These are phyloP conservation scores for Leptographium flavum DNA, from an alignment of 2,329 filamentous ascomycete species.

Conservation along the genomic window DNA sequence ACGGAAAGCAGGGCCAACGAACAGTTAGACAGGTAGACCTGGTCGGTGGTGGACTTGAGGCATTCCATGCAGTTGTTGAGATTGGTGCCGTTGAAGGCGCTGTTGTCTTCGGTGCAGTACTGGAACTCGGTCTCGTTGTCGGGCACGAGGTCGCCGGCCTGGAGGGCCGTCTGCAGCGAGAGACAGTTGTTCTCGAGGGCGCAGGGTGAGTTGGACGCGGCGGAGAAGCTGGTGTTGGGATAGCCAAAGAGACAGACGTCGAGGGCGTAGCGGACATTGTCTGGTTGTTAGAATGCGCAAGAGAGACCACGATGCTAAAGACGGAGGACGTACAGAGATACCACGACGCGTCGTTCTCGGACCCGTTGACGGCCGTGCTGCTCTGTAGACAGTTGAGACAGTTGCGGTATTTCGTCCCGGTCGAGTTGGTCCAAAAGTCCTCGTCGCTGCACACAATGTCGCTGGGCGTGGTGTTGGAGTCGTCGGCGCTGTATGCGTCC, in stretches of 20 bases:
- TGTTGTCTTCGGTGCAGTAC: conserved; percentile 27
- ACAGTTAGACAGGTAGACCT: conserved; percentile 36
- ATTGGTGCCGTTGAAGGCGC: conserved; percentile 17
- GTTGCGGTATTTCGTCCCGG: conserved; percentile 30
- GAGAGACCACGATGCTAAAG: too few relatives aligned
- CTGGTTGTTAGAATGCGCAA: conserved; percentile 14
- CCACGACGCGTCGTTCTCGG: conserved; percentile 28
- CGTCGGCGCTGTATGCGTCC: conserved; percentile 19
- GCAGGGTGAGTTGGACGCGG: conserved; percentile 27
- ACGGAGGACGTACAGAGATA: conserved; percentile 26
- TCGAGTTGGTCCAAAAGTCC: conserved; percentile 21
- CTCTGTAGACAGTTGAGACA: conserved; percentile 32
- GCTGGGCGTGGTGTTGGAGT: conserved; percentile 26
- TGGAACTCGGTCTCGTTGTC: conserved; percentile 17
- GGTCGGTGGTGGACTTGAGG: conserved; percentile 23
- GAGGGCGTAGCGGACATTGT: conserved; percentile 34
- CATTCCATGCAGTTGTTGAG: conserved; percentile 27
- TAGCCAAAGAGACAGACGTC: conserved; percentile 30
- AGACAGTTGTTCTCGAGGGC: conserved; percentile 26
- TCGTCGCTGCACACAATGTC: conserved; percentile 33
- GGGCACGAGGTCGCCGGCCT: conserved; percentile 17
- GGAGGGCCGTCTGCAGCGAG: conserved; percentile 23
- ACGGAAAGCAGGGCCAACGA: conserved; percentile 10
- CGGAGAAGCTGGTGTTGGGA: conserved; percentile 14
- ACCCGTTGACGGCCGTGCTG: conserved; percentile 24